These are phyloP conservation scores for Tephrocybe sp. DNA, from an alignment of 768 basidiomycete species.

Conservation along the genomic window DNA sequence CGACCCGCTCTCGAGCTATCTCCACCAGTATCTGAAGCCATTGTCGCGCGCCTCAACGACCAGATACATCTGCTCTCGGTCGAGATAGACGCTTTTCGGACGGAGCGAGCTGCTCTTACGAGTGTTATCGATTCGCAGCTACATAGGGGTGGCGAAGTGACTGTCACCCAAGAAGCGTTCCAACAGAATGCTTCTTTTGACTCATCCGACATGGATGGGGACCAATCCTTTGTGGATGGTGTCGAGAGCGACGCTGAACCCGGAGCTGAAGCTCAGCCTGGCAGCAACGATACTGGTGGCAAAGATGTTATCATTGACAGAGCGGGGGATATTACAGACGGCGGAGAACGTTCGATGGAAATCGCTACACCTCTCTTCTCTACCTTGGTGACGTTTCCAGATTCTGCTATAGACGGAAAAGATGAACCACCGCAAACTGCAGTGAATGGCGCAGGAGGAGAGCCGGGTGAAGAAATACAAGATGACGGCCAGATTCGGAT, in stretches of 20 bases:
- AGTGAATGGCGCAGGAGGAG: background rate
- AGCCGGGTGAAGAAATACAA: background rate
- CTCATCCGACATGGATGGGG: background rate
- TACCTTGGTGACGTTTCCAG: conserved; percentile 1
- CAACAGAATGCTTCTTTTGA: background rate
- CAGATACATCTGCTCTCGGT: conserved; percentile 29
- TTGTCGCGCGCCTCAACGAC: conserved; percentile 22
- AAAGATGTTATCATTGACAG: too few species aligned
- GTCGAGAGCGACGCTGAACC: background rate
- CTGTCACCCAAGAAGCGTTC: background rate
- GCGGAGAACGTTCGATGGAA: conserved; percentile 19
- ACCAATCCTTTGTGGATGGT: background rate
- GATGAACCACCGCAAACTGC: background rate
- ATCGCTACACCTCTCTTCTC: conserved; percentile 15
- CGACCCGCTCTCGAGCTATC: background rate
- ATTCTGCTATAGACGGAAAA: background rate
- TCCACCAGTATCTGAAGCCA: background rate
- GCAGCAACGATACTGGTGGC: too few species aligned
- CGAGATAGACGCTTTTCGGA: conserved; percentile 29
- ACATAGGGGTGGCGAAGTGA: conserved; percentile 1
- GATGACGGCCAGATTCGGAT: conserved; percentile 9
- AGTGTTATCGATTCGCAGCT: conserved; percentile 11
- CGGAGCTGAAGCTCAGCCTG: background rate
- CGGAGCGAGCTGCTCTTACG: conserved; percentile 26
- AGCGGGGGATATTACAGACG: conserved; percentile 7